phyloP scores from a whole-genome alignment of 2,329 filamentous ascomycete species.

The Tolypocladium pustulatum region DNA sequence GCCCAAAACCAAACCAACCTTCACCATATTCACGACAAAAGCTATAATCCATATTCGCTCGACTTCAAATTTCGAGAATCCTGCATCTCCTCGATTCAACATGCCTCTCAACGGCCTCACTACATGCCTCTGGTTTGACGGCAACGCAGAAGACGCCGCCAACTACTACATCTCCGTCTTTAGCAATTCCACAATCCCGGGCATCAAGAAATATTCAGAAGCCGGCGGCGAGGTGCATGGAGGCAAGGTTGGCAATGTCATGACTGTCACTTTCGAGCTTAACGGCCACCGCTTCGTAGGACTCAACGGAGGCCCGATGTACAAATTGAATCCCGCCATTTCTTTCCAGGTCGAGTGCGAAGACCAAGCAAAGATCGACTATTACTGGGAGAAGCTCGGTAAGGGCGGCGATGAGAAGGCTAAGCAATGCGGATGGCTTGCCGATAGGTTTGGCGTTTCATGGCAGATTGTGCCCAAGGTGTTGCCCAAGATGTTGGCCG shows the following conservation, averaged over 20 bases:
- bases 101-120: conserved; percentile 6
- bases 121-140: conserved; percentile 31
- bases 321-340: conserved; percentile 28
- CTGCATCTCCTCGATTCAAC: neutral
- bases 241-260: conserved; percentile 18
- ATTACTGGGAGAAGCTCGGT: conserved; percentile 32
- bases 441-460: conserved; percentile 31
- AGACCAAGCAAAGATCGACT: conserved; percentile 34
- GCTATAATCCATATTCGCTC: neutral
- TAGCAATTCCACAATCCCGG: conserved; percentile 23
- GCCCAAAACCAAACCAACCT: neutral
- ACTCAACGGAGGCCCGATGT: conserved; percentile 31
- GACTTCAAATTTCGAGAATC: neutral
- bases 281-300: conserved; percentile 27
- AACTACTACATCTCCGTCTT: conserved; percentile 31
- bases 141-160: conserved; percentile 29
- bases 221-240: conserved; percentile 19
- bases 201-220: conserved; percentile 18
- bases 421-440: conserved; percentile 33
- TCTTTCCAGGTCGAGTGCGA: conserved; percentile 33
- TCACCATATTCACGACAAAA: neutral
- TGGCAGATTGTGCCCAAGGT: conserved; percentile 35
- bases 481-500: conserved; percentile 22
- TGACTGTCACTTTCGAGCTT: conserved; percentile 27
- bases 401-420: conserved; percentile 20